Conservation (phyloP, 2,329 filamentous ascomycete genomes). For the Coniella vitis region DNA sequence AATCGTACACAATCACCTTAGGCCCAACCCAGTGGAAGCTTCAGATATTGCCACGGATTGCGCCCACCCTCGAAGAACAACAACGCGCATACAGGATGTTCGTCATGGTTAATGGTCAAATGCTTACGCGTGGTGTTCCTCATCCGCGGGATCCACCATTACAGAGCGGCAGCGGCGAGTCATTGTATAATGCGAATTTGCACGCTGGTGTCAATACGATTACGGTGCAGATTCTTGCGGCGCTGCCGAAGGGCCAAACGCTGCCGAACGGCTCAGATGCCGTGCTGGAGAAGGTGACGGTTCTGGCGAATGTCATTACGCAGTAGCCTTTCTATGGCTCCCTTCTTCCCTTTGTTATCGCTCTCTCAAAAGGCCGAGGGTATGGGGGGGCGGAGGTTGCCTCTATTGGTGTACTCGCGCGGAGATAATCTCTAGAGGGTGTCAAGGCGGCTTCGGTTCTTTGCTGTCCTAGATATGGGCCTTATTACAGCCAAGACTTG, state of each 20-base stretch:
- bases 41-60: constrained; percentile 62
- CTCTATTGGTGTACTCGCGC: too few species aligned
- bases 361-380: too few species aligned
- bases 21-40: constrained; percentile 62
- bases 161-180: constrained; percentile 41
- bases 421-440: too few species aligned
- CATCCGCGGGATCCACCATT: constrained; percentile 45
- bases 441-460: too few species aligned
- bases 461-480: too few species aligned
- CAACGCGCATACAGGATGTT: constrained; percentile 70
- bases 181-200: constrained; percentile 70
- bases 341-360: too few species aligned
- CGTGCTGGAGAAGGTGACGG: constrained; percentile 71
- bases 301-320: constrained; percentile 65
- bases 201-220: constrained; percentile 69
- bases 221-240: constrained; percentile 70
- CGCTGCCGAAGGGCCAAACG: constrained; percentile 54
- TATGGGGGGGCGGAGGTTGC: too few species aligned
- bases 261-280: constrained; percentile 53
- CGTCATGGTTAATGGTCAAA: constrained; percentile 61
- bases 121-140: constrained; percentile 44
- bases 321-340: constrained; percentile 25
- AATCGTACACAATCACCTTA: constrained; percentile 66
- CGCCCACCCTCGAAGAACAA: constrained; percentile 50
- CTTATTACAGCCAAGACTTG: too few species aligned